Conservation (phyloP, 306 rosid species). For the Fagus crenata region DNA sequence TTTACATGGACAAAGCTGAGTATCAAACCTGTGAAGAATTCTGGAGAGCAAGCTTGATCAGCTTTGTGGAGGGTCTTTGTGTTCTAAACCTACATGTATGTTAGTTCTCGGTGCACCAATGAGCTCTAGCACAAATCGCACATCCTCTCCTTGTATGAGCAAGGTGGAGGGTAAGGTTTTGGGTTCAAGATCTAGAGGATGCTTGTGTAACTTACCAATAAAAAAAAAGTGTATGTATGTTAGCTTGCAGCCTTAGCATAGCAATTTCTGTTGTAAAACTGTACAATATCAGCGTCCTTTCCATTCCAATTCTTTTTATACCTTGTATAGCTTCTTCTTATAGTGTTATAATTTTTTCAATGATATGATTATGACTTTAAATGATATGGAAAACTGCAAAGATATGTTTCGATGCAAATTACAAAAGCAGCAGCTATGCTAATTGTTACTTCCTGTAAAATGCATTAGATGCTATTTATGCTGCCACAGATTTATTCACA, state of each 20-base stretch:
- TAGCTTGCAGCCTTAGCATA: neutral
- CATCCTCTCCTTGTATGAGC: no score
- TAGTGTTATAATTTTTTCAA: neutral
- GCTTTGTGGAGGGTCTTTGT: neutral
- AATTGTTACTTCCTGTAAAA: neutral
- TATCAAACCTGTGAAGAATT: conserved; percentile 8
- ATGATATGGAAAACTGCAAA: neutral
- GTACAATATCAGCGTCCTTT: neutral
- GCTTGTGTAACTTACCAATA: no score
- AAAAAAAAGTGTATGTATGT: neutral
- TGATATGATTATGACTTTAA: neutral
- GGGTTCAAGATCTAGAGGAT: no score
- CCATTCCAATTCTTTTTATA: neutral
- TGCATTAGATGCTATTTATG: neutral
- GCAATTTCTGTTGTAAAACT: neutral
- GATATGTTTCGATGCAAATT: neutral
- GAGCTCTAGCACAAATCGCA: no score
- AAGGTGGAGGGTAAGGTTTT: no score
- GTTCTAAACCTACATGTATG: neutral
- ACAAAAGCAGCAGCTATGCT: neutral
- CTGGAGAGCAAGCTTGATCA: conserved; percentile 16
- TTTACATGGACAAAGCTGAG: conserved; percentile 13
- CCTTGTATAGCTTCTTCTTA: neutral
- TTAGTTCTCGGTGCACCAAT: neutral
- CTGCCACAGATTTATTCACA: no score